These are phyloP conservation scores for Colletotrichum sp. DNA, from an alignment of 2,329 filamentous ascomycete genomes.

Conservation along the genomic window DNA sequence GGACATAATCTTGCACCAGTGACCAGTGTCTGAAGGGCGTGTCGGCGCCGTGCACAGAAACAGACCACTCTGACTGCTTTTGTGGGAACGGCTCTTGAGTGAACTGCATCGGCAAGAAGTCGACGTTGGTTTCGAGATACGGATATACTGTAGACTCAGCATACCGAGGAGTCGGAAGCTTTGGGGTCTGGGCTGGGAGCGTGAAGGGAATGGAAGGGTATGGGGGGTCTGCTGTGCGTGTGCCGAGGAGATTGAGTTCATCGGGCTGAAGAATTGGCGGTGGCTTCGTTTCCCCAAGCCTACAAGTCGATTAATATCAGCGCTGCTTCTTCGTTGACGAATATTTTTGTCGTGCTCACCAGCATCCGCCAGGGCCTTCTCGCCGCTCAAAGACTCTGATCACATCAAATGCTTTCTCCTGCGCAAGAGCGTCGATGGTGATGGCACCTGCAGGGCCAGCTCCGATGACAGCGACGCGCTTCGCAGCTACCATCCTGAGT, in stretches of 20 bases:
- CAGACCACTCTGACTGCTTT: slow-evolving; percentile 30
- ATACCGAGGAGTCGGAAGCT: slow-evolving; percentile 53
- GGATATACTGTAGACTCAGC: slow-evolving; percentile 66
- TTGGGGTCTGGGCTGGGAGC: slow-evolving; percentile 50
- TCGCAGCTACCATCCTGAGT: slow-evolving; percentile 15
- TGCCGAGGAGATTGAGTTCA: slow-evolving; percentile 49
- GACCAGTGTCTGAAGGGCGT: slow-evolving; percentile 68
- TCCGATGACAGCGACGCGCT: slow-evolving; percentile 62
- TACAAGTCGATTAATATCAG: fast-evolving
- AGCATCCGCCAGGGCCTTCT: slow-evolving; percentile 64
- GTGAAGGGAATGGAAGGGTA: slow-evolving; percentile 45
- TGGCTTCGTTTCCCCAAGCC: slow-evolving; percentile 43
- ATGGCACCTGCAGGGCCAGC: slow-evolving; percentile 66
- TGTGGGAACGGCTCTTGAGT: slow-evolving; percentile 59
- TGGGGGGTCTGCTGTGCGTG: slow-evolving; percentile 53
- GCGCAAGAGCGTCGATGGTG: slow-evolving; percentile 61
- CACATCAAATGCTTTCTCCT: slow-evolving; percentile 62
- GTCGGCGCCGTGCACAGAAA: slow-evolving; percentile 52
- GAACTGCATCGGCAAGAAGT: slow-evolving; percentile 63
- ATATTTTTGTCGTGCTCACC: slow-evolving; percentile 42
- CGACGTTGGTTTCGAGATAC: slow-evolving; percentile 68
- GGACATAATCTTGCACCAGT: slow-evolving; percentile 60
- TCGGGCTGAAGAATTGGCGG: slow-evolving; percentile 40
- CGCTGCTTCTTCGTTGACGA: fast-evolving
- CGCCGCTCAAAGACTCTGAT: slow-evolving; percentile 69